Evolutionary conservation across 306 rosid species (phyloP).

Genomic region (Purshia tridentata): DNA sequence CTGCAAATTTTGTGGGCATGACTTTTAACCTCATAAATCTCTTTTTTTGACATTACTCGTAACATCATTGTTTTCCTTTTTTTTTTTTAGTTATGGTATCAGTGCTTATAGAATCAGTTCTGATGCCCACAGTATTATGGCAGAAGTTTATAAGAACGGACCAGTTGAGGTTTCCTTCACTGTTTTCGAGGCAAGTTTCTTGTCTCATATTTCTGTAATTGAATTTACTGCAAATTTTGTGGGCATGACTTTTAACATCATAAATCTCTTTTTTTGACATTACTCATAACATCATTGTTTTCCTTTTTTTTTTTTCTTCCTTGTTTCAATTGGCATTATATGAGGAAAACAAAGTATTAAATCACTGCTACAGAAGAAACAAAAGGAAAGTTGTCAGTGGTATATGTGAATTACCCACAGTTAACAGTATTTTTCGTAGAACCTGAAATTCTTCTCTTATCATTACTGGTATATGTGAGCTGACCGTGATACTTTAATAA

Average conservation of each 20-base stretch:
- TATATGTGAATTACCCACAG: background rate
- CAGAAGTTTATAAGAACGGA: slow-evolving; percentile 83
- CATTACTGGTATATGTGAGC: background rate
- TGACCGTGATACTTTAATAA: background rate
- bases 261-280: too few relatives aligned
- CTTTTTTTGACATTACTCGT: too few relatives aligned
- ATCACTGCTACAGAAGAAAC: too few relatives aligned
- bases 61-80: too few relatives aligned
- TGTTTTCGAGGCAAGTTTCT: slow-evolving; percentile 74
- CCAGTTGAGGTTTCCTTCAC: slow-evolving; percentile 92
- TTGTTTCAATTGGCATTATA: background rate
- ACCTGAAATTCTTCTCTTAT: background rate
- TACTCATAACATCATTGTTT: too few relatives aligned
- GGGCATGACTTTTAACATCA: too few relatives aligned
- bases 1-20: background rate
- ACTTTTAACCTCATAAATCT: background rate
- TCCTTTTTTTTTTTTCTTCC: too few relatives aligned
- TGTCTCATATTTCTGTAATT: slow-evolving; percentile 10
- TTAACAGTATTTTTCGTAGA: background rate
- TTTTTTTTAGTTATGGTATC: slow-evolving; percentile 54
- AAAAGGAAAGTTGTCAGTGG: too few relatives aligned
- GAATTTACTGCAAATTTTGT: background rate
- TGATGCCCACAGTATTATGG: slow-evolving; percentile 78
- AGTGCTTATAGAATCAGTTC: slow-evolving; percentile 56
- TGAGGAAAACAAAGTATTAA: background rate